A percentile compares a stretch with the other conserved stretches of the same genome.
These are phyloP conservation scores for Herpetospermum pedunculosum DNA, from an alignment of 306 rosid genomes.

Conservation along the genomic window DNA sequence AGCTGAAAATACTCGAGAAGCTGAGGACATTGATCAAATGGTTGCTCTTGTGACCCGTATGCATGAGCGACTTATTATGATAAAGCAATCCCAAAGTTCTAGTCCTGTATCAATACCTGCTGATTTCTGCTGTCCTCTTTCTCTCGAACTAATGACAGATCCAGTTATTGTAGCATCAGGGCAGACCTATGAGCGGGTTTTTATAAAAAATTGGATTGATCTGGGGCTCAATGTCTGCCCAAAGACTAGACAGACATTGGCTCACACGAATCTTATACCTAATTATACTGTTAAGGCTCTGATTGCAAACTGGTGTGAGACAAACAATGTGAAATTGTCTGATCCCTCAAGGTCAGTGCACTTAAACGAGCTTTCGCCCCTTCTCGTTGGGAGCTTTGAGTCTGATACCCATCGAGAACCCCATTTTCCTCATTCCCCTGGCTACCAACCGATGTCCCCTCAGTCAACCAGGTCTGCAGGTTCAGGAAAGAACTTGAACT, in stretches of 20 bases:
- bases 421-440: background rate
- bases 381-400: conserved; percentile 6
- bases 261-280: conserved; percentile 79
- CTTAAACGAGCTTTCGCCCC: conserved; percentile 45
- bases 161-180: conserved; percentile 99
- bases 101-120: conserved; percentile 80
- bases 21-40: conserved; percentile 68
- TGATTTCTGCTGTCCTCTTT: conserved; percentile 98
- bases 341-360: conserved; percentile 38
- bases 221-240: conserved; percentile 92
- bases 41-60: conserved; percentile 54
- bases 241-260: conserved; percentile 82
- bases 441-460: conserved; percentile 10
- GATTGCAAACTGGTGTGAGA: conserved; percentile 96
- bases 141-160: conserved; percentile 95
- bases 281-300: conserved; percentile 97
- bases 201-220: conserved; percentile 87
- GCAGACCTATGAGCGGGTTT: conserved; percentile 89
- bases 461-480: conserved; percentile 9
- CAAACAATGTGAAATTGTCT: conserved; percentile 70
- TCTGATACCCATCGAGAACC: conserved; percentile 11
- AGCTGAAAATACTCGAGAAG: conserved; percentile 72
- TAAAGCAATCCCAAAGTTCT: conserved; percentile 64
- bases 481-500: background rate
- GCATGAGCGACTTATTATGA: conserved; percentile 62